Evolutionary conservation across 331 rosid species (phyloP).

Genomic region (Dryas integrifolia): DNA sequence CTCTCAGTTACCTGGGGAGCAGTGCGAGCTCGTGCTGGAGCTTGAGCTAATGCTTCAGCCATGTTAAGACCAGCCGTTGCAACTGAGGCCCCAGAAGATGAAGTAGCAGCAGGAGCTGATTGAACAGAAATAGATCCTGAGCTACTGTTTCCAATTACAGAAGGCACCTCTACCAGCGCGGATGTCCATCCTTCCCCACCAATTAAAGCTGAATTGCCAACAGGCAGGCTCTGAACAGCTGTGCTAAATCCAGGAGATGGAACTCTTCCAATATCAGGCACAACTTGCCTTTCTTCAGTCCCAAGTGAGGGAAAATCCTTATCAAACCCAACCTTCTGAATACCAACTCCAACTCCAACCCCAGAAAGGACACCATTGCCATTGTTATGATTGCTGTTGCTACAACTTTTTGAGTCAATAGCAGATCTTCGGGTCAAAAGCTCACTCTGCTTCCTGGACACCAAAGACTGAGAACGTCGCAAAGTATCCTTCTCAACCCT

Average conservation of each 20-base stretch:
- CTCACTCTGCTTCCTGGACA: constrained; percentile 75
- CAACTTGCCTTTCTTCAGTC: constrained; percentile 73
- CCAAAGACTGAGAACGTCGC: constrained; percentile 81
- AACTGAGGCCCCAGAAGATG: constrained; percentile 47
- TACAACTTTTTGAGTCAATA: constrained; percentile 51
- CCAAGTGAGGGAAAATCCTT: constrained; percentile 97
- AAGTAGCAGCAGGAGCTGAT: constrained; percentile 46
- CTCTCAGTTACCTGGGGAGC: constrained; percentile 66
- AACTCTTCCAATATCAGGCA: constrained; percentile 71
- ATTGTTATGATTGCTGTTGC: constrained; percentile 43
- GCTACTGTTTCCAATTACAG: constrained; percentile 56
- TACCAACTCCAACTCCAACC: constrained; percentile 33
- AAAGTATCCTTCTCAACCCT: constrained; percentile 79
- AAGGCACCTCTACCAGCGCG: constrained; percentile 84
- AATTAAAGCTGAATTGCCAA: constrained; percentile 70
- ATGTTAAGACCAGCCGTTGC: constrained; percentile 75
- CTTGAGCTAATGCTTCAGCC: constrained; percentile 96
- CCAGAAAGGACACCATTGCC: constrained; percentile 65
- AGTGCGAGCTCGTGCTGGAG: constrained; percentile 71
- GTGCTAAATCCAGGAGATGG: constrained; percentile 78
- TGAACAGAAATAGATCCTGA: constrained; percentile 57
- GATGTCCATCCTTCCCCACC: constrained; percentile 98
- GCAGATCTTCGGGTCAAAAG: constrained; percentile 42
- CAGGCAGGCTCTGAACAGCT: constrained; percentile 73
- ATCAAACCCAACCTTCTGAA: constrained; percentile 79